Percentiles rank a stretch among this genome's conserved stretches.
Evolutionary conservation across 768 basidiomycete species (phyloP).

Genomic region (Naganishia friedmannii): DNA sequence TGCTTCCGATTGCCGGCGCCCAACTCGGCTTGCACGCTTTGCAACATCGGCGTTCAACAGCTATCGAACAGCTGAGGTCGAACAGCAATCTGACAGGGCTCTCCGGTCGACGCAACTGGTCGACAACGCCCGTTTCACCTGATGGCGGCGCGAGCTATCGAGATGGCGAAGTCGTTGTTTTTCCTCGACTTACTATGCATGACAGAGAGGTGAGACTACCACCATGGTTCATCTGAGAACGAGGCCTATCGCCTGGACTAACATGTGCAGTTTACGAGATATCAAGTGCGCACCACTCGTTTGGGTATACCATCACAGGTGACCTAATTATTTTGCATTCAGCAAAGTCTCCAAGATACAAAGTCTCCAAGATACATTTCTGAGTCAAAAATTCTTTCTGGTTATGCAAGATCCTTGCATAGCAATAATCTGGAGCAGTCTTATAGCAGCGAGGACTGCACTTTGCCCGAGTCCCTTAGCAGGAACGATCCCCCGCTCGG

Average conservation of each 20-base stretch:
- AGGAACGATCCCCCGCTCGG: no score
- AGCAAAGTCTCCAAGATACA: no score
- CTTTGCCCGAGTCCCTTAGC: no score
- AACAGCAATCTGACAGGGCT: background rate
- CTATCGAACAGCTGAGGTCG: constrained; percentile 38
- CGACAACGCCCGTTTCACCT: background rate
- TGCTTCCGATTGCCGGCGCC: constrained; percentile 55
- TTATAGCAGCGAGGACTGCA: background rate
- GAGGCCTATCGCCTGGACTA: background rate
- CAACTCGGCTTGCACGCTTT: no score
- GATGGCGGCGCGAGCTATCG: background rate
- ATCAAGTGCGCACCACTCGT: background rate
- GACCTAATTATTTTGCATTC: constrained; percentile 31
- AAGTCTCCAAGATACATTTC: constrained; percentile 7
- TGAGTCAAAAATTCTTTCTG: background rate
- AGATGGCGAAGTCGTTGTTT: background rate
- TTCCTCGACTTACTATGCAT: background rate
- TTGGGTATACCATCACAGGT: constrained; percentile 25
- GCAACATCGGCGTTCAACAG: no score
- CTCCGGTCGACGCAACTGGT: background rate
- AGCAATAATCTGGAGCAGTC: background rate
- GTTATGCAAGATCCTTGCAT: constrained; percentile 3
- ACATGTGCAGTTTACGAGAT: background rate
- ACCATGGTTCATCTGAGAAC: background rate
- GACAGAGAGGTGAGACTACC: background rate